Evolutionary conservation across 2,329 filamentous ascomycete species (phyloP), one percentile per base, ranked within the genome.

Genomic region (Tolypocladium endophyticum): DNA sequence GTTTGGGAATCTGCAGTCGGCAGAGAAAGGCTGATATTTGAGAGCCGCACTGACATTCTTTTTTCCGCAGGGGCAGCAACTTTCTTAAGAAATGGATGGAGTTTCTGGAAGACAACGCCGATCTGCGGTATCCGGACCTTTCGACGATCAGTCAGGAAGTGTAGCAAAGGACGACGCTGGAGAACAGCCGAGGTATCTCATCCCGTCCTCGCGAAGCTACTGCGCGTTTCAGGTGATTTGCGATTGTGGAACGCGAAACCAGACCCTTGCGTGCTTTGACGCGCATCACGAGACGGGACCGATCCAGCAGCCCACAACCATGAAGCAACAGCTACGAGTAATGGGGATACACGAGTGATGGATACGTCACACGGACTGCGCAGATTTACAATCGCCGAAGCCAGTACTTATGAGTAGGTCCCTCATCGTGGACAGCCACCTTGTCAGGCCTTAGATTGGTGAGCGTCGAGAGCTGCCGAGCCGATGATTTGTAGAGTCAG

Each of bases 71-170:
- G 74, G 92, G 92, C 30, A 92, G 89, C 73, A 80, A 80, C 61
- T 97, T 96, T 70, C 80, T 97, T 62, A 92, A 90, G 73, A 81
- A 81, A 62, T 97, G 93, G 94, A 96, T 97, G 90, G 83, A 81
- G 12, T 93, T 88, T 72, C 79, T 97, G 36, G 93, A 97, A 73
- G 90, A 96, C 64, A 79, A 96, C 68, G 89, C 92, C 9, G 93
- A 97, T 75, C 76, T 97, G 65, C 81, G 94, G 69, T 97, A 97
- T 74, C 91, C 93, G 3, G 89, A 94, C 70, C 69, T 86, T 45
- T 72, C 77, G 8, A 72, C 72, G 16, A 63, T 81, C 28, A 61
- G 63, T 33, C 63, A 66, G 47, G 59, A 60, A 50, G 58, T 12
- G 57, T 68, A 52, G 30, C 1, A 16, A 30, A 4, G 6, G 23